phyloP scores from a whole-genome alignment of 441 rosid species.

The Populus trichocarpa region DNA sequence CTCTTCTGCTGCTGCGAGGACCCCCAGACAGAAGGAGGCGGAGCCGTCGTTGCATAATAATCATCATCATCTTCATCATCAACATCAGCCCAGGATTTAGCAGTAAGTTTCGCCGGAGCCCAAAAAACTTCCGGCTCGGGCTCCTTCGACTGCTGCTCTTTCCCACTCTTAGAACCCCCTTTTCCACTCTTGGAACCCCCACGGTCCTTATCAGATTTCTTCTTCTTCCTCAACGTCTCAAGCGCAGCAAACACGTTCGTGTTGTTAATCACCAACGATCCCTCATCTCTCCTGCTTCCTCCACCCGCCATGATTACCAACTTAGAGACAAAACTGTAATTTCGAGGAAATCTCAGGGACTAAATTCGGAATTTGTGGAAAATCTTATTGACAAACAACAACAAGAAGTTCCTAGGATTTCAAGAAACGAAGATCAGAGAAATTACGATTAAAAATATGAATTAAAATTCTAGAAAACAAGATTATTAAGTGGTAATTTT shows the following conservation, averaged over 20 bases:
- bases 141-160: slow-evolving; percentile 33
- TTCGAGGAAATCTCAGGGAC: background rate
- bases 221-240: slow-evolving; percentile 70
- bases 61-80: slow-evolving; percentile 81
- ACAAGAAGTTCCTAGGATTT: background rate
- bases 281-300: slow-evolving; percentile 61
- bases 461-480: background rate
- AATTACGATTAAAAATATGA: no score
- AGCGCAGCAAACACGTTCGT: slow-evolving; percentile 83
- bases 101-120: slow-evolving; percentile 61
- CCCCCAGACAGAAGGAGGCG: slow-evolving; percentile 49
- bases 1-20: slow-evolving; percentile 23
- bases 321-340: background rate
- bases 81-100: slow-evolving; percentile 78
- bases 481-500: background rate
- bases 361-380: background rate
- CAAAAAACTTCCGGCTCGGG: slow-evolving; percentile 51
- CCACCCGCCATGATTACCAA: slow-evolving; percentile 42
- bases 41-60: slow-evolving; percentile 68
- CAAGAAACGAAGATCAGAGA: background rate
- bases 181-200: slow-evolving; percentile 25
- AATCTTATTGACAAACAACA: background rate
- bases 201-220: slow-evolving; percentile 51
- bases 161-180: slow-evolving; percentile 44
- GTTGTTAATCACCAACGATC: slow-evolving; percentile 54